Conservation (phyloP, 163 green algal genomes). For the Prototheca wickerhamii region DNA sequence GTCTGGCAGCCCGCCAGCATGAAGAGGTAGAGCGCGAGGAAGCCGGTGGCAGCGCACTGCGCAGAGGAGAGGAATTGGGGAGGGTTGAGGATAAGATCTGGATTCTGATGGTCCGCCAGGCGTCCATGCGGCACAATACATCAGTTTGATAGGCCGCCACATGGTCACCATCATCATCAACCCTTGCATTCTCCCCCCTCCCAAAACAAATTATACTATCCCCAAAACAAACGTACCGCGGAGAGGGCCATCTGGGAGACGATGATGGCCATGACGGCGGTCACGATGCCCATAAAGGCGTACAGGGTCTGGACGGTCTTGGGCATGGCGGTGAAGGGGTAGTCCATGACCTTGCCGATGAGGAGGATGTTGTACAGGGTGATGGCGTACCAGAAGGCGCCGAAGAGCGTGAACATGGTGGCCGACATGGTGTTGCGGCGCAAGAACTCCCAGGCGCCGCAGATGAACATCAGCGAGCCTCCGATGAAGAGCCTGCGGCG, state of each 20-base stretch:
- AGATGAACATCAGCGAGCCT: conserved; percentile 3
- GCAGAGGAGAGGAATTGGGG: too few species aligned
- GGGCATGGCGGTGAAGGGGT: background rate
- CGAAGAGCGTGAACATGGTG: conserved; percentile 5
- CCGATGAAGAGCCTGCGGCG: conserved; percentile 1
- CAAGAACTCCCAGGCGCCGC: background rate
- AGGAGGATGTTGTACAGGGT: background rate
- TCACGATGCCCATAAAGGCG: background rate
- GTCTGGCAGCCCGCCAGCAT: background rate
- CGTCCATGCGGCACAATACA: too few species aligned
- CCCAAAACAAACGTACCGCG: too few species aligned
- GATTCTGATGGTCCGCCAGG: too few species aligned
- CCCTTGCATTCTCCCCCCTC: too few species aligned
- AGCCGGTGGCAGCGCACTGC: background rate
- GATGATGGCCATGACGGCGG: background rate
- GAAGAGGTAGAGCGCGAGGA: conserved; percentile 3
- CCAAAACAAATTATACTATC: too few species aligned
- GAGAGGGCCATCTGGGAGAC: background rate
- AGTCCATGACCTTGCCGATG: background rate
- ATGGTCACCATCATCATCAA: too few species aligned
- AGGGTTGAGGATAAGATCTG: too few species aligned
- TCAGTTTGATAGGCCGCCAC: too few species aligned
- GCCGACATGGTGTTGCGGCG: conserved; percentile 5
- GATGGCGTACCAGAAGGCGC: conserved; percentile 1
- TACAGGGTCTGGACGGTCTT: background rate